phyloP scores from a whole-genome alignment of 192 early-diverging fungal genomes.

The Coemansia sp. region DNA sequence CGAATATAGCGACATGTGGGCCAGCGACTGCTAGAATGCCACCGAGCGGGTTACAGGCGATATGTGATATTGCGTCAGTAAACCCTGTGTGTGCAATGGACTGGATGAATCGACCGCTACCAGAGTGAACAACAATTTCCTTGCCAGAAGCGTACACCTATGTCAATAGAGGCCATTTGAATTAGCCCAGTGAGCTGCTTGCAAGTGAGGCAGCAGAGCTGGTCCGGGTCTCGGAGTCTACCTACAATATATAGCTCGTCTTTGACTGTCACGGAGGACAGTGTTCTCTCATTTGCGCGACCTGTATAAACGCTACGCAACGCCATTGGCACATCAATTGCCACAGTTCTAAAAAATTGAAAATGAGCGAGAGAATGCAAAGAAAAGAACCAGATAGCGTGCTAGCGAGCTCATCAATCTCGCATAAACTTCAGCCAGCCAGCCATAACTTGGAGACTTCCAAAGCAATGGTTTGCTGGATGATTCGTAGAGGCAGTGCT shows the following conservation, averaged over 20 bases:
- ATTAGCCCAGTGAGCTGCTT: neutral
- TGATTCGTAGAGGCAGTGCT: neutral
- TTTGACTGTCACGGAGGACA: neutral
- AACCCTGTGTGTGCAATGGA: slow-evolving; percentile 20
- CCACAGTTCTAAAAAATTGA: neutral
- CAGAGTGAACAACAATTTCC: slow-evolving; percentile 34
- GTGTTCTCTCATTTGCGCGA: slow-evolving; percentile 44
- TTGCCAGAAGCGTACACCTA: slow-evolving; percentile 50
- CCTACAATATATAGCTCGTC: slow-evolving; percentile 45
- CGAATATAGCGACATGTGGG: slow-evolving; percentile 10
- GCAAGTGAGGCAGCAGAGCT: neutral
- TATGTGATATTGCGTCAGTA: slow-evolving; percentile 7
- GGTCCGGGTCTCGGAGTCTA: neutral
- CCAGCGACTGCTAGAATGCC: slow-evolving; percentile 25
- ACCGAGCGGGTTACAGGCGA: slow-evolving; percentile 16
- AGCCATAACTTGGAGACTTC: neutral
- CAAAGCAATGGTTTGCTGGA: neutral
- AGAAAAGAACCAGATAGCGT: neutral
- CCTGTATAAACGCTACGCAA: slow-evolving; percentile 40
- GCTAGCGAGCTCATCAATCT: neutral
- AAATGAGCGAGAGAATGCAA: neutral
- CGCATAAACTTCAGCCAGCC: neutral
- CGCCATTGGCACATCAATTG: slow-evolving; percentile 26
- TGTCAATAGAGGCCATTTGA: neutral
- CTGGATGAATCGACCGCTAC: slow-evolving; percentile 23